Base-by-base conservation (phyloP, 768 basidiomycete species). In the Mycena rebaudengoi region DNA sequence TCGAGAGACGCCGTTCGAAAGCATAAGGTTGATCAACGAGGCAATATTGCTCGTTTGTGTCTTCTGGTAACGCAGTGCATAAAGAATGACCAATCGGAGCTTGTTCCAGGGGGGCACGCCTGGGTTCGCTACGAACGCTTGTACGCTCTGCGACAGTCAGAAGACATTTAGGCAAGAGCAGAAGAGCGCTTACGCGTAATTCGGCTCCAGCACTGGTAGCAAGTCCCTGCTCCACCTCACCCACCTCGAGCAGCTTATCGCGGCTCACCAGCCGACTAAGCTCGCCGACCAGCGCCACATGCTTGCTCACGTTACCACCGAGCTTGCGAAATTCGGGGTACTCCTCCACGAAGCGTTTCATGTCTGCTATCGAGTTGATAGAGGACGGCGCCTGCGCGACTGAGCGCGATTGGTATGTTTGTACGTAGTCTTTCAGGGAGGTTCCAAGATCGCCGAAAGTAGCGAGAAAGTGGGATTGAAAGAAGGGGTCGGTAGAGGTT, bases 251-350 rank as follows among this genome's bases (percentile, higher is more conserved):
- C 44, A 99, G 79, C 71, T 91, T 93, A 71, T 96, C 91, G 62
- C 88, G 81, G 53, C 88, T 92, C 16, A 99, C 95, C 45, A 99
- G 78, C 62, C 97, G 83, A 72, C 95, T 97, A 63, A 99, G 83
- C 74, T 99, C 98, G 13, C 98, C 97, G 0, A 99, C 98, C 23
- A 99, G 79, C 7, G 97, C 94, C 21, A 99, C 98, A 71, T 99
- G 98, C 78, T 99, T 99, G 80, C 95, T 97, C 29, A 99, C 98
- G 74, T 99, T 99, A 10, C 96, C 96, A 1, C 98, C 96, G 29
- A 99, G 84, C 74, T 96, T 96, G 69, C 91, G 85, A 72, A 99
- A 98, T 76, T 99, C 98, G 1, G 98, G 98, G 77, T 97, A 99
- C 70, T 98, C 96, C 74, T 99, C 98, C 2, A 99, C 93, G 70